Conservation (phyloP, 176 grass and related monocot genomes). For the Otatea glauca region DNA sequence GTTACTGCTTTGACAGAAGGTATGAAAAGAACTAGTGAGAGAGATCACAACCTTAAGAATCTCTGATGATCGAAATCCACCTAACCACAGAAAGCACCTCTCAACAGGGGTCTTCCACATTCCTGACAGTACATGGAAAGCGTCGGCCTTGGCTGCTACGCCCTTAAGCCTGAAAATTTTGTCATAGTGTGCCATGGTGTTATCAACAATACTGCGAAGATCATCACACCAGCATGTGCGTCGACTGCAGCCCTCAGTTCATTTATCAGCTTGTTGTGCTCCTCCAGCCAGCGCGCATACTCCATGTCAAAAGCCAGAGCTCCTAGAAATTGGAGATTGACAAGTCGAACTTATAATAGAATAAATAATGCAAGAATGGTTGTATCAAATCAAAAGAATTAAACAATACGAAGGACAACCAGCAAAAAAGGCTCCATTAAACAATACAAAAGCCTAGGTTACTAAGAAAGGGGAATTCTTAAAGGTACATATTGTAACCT, state of each 20-base stretch:
- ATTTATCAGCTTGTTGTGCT: conserved; percentile 40
- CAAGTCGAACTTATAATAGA: no score
- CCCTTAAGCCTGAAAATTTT: conserved; percentile 58
- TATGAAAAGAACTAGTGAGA: neutral
- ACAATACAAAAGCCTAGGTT: no score
- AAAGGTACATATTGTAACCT: neutral
- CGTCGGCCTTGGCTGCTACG: conserved; percentile 59
- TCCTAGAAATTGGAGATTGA: neutral
- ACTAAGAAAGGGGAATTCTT: no score
- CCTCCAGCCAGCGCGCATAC: conserved; percentile 54
- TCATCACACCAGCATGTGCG: conserved; percentile 46
- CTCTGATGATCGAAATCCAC: conserved; percentile 60
- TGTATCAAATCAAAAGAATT: neutral
- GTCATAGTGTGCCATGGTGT: conserved; percentile 44
- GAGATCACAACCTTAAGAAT: conserved; percentile 53
- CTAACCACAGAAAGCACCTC: conserved; percentile 67
- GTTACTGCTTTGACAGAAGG: neutral
- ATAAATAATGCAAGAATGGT: neutral
- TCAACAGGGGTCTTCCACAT: conserved; percentile 72
- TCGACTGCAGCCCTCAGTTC: conserved; percentile 55
- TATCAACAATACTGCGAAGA: conserved; percentile 45
- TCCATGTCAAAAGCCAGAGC: conserved; percentile 49
- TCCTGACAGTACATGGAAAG: conserved; percentile 57
- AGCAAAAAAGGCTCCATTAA: neutral
- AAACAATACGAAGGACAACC: neutral